Evolutionary conservation across 2,329 filamentous ascomycete genomes (phyloP), one percentile per base, ranked within the genome.

Genomic region (Colletotrichum sp.): DNA sequence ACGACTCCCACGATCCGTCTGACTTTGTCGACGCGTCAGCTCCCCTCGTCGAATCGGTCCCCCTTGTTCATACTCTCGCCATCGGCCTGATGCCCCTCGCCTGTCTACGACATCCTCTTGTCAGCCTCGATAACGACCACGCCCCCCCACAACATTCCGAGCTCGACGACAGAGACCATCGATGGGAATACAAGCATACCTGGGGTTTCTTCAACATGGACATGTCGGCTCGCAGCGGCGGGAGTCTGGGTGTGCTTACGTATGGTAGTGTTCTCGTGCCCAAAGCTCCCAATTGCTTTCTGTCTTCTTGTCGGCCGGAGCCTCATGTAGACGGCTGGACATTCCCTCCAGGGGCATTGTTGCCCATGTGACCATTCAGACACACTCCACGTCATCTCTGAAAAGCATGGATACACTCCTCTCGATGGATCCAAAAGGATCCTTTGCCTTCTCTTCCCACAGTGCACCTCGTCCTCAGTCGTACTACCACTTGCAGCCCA

Each of bases 321-420:
- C 8, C 16, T 0, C 0, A 5, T 18, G 36, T 44, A 44, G 36
- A 44, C 36, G 16, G 16, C 0, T 44, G 16, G 16, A 0, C 16
- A 5, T 44, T 44, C 36, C 8, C 16, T 36, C 36, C 5, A 18
- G 16, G 16, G 36, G 8, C 36, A 44, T 44, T 9, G 36, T 44
- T 18, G 36, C 16, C 2, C 36, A 18, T 44, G 1, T 44, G 36
- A 44, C 16, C 0, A 0, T 18, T 10, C 16, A 44, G 8, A 10
- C 16, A 44, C 8, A 0, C 36, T 44, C 16, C 16, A 44, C 8
- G 16, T 18, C 36, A 44, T 44, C 36, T 2, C 0, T 0, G 2
- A 18, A 18, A 44, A 18, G 5, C 0, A 44, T 44, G 36, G 16
- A 44, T 0, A 18, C 16, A 44, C 36, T 44, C 36, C 36, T 44